Conservation (phyloP, 805 yeast genomes). For the Metschnikowia rubicola region DNA sequence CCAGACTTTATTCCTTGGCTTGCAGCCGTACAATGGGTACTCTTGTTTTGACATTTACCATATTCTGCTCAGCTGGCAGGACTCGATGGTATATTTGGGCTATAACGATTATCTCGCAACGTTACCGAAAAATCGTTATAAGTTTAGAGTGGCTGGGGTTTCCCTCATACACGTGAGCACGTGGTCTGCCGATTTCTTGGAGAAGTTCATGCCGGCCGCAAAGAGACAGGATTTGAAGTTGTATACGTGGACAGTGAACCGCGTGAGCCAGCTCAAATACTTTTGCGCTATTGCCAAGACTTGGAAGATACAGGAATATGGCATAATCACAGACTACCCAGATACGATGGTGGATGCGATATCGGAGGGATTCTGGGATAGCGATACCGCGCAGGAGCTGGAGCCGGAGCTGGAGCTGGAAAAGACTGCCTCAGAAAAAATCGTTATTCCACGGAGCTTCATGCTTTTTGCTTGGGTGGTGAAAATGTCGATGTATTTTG, state of each 20-base stretch:
- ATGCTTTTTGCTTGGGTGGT: conserved; percentile 6
- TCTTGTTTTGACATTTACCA: conserved; percentile 33
- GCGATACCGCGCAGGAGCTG: not conserved
- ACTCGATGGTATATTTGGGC: conserved; percentile 29
- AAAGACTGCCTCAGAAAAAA: not conserved
- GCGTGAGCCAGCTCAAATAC: conserved; percentile 32
- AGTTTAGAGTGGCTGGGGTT: conserved; percentile 33
- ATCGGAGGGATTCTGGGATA: not conserved
- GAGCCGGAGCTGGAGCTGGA: not conserved
- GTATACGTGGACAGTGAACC: conserved; percentile 41
- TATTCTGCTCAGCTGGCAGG: conserved; percentile 34
- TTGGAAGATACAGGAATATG: conserved; percentile 29
- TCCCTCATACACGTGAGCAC: conserved; percentile 37
- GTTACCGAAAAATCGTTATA: conserved; percentile 11
- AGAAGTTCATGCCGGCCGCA: conserved; percentile 35
- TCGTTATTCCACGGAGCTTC: conserved; percentile 1
- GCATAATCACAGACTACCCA: conserved; percentile 36
- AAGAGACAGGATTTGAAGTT: conserved; percentile 30
- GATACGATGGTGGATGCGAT: conserved; percentile 26
- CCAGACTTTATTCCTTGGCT: conserved; percentile 20
- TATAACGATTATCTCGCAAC: conserved; percentile 35
- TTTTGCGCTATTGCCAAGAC: conserved; percentile 24
- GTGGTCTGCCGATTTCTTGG: conserved; percentile 35
- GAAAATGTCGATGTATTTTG: not conserved
- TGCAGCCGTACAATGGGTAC: conserved; percentile 13